Evolutionary conservation across 805 yeast species (phyloP).

Genomic region (Saccharomycopsis fermentans): DNA sequence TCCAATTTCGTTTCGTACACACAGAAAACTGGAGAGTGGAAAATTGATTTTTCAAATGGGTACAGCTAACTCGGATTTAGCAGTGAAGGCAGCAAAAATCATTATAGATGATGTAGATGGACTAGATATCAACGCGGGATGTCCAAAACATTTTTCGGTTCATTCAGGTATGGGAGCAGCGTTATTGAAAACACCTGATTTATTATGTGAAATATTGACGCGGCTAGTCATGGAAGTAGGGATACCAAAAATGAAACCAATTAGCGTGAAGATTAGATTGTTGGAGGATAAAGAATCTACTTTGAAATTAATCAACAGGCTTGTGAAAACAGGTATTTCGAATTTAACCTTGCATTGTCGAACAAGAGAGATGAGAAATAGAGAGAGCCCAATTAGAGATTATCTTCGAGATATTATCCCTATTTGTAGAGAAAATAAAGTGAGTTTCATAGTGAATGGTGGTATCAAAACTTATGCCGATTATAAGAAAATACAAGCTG

Average conservation of each 20-base stretch:
- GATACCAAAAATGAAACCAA: slow-evolving; percentile 61
- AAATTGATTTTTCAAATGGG: slow-evolving; percentile 85
- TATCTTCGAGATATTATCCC: slow-evolving; percentile 52
- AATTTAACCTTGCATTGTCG: slow-evolving; percentile 90
- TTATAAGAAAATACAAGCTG: slow-evolving; percentile 37
- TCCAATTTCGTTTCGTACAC: slow-evolving; percentile 63
- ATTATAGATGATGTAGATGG: slow-evolving; percentile 85
- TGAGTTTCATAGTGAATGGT: slow-evolving; percentile 78
- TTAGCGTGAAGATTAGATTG: slow-evolving; percentile 83
- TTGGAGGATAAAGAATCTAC: slow-evolving; percentile 57
- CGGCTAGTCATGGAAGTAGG: slow-evolving; percentile 76
- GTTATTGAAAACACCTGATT: slow-evolving; percentile 69
- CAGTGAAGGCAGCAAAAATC: slow-evolving; percentile 76
- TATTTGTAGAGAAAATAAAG: slow-evolving; percentile 50
- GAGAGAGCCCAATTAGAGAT: slow-evolving; percentile 71
- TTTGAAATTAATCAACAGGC: slow-evolving; percentile 42
- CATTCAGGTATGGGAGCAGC: slow-evolving; percentile 99
- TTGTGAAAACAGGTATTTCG: slow-evolving; percentile 69
- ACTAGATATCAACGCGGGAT: slow-evolving; percentile 90
- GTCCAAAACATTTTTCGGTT: slow-evolving; percentile 91
- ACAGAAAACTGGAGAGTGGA: slow-evolving; percentile 48
- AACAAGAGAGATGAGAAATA: slow-evolving; percentile 76
- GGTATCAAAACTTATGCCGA: slow-evolving; percentile 50
- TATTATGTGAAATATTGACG: slow-evolving; percentile 55
- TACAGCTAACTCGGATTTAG: slow-evolving; percentile 70